Conservation (phyloP, 129 eudicot species). For the Glebionis coronaria region DNA sequence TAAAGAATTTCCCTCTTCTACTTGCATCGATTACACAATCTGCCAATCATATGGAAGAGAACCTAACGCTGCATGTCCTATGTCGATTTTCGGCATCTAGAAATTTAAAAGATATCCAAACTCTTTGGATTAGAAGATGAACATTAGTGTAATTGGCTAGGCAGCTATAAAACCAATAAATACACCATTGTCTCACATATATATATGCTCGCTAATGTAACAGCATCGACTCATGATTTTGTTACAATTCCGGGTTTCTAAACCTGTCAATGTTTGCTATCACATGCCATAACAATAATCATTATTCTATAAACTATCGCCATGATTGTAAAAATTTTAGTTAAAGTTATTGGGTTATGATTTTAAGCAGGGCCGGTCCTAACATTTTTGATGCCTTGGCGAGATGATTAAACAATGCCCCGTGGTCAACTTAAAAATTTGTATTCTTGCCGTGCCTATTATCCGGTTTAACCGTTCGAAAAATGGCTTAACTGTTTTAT, state of each 20-base stretch:
- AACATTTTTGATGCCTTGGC: too few relatives aligned
- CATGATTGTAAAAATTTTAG: too few relatives aligned
- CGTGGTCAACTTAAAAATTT: too few relatives aligned
- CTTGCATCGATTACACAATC: conserved; percentile 69
- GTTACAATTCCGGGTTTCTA: not conserved
- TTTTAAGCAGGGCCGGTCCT: too few relatives aligned
- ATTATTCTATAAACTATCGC: not conserved
- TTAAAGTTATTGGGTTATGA: too few relatives aligned
- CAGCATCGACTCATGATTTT: not conserved
- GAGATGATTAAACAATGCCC: too few relatives aligned
- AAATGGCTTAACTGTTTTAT: too few relatives aligned
- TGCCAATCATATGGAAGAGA: conserved; percentile 55
- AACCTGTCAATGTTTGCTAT: not conserved
- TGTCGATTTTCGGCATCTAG: conserved; percentile 60
- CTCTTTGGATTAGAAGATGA: conserved; percentile 57
- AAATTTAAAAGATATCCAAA: conserved; percentile 64
- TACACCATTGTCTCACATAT: too few relatives aligned
- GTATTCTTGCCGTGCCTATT: too few relatives aligned
- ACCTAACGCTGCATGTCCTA: conserved; percentile 59
- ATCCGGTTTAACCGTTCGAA: too few relatives aligned
- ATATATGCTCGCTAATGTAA: not conserved
- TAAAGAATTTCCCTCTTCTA: conserved; percentile 72
- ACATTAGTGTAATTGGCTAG: conserved; percentile 25
- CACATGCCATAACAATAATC: not conserved
- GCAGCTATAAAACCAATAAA: conserved; percentile 21